Base-by-base conservation (phyloP, 768 basidiomycete genomes). In the Roridomyces roridus region DNA sequence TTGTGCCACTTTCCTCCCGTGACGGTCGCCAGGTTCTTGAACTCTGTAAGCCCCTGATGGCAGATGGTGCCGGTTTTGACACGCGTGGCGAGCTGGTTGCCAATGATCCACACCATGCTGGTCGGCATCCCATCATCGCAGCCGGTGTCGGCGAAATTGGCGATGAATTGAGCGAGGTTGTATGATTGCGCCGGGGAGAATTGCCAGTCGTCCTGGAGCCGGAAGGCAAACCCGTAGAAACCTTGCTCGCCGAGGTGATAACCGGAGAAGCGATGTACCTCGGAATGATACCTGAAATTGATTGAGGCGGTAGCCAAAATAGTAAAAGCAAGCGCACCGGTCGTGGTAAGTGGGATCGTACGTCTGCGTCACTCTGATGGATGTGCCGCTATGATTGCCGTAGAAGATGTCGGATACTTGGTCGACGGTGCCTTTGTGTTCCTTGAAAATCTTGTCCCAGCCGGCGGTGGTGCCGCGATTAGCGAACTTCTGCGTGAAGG, bases 391-490 rank as follows among this genome's bases (percentile, higher is more conserved):
- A 37, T 23, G n/a, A n/a, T n/a, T 29, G 37, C 48, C 48, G 48
- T 39, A 49, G 48, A 49, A 23, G 37, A 49, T 26, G 48, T 49
- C 40, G 48, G 48, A 26, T 37, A 49, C 48, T 29, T 49, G 48
- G 25, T 11, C n/a, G 10, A 49, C n/a, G 14, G 48, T 49, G 36
- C 48, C 48, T 49, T 49, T 5, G 37, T 49, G 8, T 37, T 49
- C 48, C 3, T 7, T 15, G 1, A 7, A 37, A 49, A 20, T 17
- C 3, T 4, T 3, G 48, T 49, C 48, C 48, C 48, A 49, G 48
- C 48, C 48, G 37, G 48, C 46, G 48, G n/a, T 28, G n/a, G 48
- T 49, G 48, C 48, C 48, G 36, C 48, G 48, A 37, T 49, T 49
- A 25, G 48, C 48, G 37, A 49, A 49, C 24, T 23, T 49, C 40